Evolutionary conservation across 306 rosid species (phyloP), one percentile per base, ranked within the genome.

Genomic region (Hippophae tibetana): DNA sequence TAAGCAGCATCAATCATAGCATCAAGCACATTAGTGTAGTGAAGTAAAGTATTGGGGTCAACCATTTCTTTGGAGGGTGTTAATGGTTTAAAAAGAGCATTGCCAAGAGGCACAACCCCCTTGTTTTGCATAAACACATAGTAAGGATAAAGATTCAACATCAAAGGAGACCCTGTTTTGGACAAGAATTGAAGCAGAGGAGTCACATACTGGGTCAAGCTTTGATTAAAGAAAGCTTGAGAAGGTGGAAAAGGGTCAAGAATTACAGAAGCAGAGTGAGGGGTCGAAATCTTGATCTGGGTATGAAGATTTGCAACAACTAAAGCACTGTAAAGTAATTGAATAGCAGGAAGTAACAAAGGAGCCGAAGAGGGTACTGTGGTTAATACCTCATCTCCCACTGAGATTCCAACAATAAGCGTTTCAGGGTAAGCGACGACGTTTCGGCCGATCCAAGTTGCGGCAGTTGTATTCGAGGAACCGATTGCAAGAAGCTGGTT

Each of bases 1-100:
- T 89, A 86, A 3, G 95, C 93, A 5, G 97, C 78, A 23, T 86
- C 97, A 10, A 89, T 77, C 97, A 86, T 86, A 1, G 97, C 97
- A 55, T 89, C 97, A 1, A 82, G 66, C 10, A 89, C 87, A 52
- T 75, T 89, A 7, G 95, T 84, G 61, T 89, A 89, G 43, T 89
- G 97, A 45, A 89, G 87, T 72, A 89, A 63, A 7, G 97, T 89
- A 60, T 89, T 89, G 10, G 97, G 95, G 62, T 89, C 97, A 2
- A 89, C 88, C 97, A 89, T 89, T 69, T 86, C 87, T 62, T 86
- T 84, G 3, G 81, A 66, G 13, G 99, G 96, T 12, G 74, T 56
- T 43, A 86, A 58, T 12, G 97, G 86, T 70, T 84, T 86, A 64
- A 89, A 89, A 13, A 89, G 49, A 0, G 97, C 63, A 56, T 80